Conservation (phyloP, 1,284 basidiomycete species). For the Ceratobasidium papillatum region DNA sequence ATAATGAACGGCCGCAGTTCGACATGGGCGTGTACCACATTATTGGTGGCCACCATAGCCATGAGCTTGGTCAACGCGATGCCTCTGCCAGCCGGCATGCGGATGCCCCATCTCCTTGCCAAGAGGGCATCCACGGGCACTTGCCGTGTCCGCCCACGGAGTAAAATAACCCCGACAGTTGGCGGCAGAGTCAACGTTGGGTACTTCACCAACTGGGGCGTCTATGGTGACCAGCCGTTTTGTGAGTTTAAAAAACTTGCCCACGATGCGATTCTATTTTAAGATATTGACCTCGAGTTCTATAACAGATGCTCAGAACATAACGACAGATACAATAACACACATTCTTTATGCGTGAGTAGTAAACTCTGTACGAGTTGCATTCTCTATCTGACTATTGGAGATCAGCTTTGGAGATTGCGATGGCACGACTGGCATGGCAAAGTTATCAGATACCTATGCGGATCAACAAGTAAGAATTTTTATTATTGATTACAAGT, state of each 20-base stretch:
- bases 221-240: conserved; percentile 32
- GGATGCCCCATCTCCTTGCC: conserved; percentile 20
- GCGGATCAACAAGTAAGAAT: conserved; percentile 56
- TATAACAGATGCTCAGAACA: conserved; percentile 10
- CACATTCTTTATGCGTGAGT: conserved; percentile 36
- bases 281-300: neutral
- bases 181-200: conserved; percentile 63
- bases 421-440: conserved; percentile 56
- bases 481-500: neutral
- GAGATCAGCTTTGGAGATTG: conserved; percentile 57
- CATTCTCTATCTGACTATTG: neutral
- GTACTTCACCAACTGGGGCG: conserved; percentile 58
- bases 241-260: conserved; percentile 1
- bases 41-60: neutral
- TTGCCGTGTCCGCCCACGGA: conserved; percentile 29
- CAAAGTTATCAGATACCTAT: conserved; percentile 60
- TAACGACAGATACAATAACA: conserved; percentile 37
- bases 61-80: conserved; percentile 11
- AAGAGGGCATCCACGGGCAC: conserved; percentile 17
- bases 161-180: conserved; percentile 46
- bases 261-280: neutral
- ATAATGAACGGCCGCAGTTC: neutral
- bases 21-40: neutral
- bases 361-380: neutral
- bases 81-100: conserved; percentile 9